These are phyloP conservation scores for Stephanodiscus minutulus DNA, from an alignment of 108 stramenopile genomes.

Conservation along the genomic window DNA sequence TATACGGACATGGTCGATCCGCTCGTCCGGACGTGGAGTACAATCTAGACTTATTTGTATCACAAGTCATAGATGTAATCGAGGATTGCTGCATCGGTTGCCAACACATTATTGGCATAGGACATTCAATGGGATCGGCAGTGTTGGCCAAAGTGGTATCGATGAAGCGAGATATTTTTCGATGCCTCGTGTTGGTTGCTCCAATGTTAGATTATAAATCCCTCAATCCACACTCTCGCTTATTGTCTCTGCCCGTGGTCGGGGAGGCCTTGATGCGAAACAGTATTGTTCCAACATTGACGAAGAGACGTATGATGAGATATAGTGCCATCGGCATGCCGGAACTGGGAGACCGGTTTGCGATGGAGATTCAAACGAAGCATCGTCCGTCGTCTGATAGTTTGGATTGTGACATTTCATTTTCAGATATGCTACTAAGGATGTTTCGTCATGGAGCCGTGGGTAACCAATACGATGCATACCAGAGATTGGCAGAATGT, in stretches of 20 bases:
- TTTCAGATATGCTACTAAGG: conserved; percentile 15
- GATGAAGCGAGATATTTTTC: not conserved
- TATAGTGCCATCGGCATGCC: conserved; percentile 17
- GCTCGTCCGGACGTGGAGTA: conserved; percentile 16
- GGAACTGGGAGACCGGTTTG: conserved; percentile 13
- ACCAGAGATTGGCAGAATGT: conserved; percentile 5
- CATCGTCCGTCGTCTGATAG: not conserved
- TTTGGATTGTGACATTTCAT: conserved; percentile 4
- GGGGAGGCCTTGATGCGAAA: conserved; percentile 20
- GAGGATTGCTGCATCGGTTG: conserved; percentile 6
- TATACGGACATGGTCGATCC: conserved; percentile 30
- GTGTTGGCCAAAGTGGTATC: conserved; percentile 16
- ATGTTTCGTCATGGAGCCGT: conserved; percentile 27
- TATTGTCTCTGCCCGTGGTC: conserved; percentile 14
- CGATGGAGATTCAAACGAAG: not conserved
- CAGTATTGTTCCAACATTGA: conserved; percentile 21
- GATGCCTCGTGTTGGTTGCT: conserved; percentile 7
- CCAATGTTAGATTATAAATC: conserved; percentile 24
- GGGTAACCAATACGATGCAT: conserved; percentile 13
- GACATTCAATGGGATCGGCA: conserved; percentile 26
- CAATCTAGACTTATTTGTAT: conserved; percentile 16
- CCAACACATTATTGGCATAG: conserved; percentile 9
- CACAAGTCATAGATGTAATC: conserved; percentile 12
- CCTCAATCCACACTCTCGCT: conserved; percentile 15
- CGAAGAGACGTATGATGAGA: conserved; percentile 8